Evolutionary conservation across 2,329 filamentous ascomycete genomes (phyloP).

Genomic region (Endocalyx cinctus): DNA sequence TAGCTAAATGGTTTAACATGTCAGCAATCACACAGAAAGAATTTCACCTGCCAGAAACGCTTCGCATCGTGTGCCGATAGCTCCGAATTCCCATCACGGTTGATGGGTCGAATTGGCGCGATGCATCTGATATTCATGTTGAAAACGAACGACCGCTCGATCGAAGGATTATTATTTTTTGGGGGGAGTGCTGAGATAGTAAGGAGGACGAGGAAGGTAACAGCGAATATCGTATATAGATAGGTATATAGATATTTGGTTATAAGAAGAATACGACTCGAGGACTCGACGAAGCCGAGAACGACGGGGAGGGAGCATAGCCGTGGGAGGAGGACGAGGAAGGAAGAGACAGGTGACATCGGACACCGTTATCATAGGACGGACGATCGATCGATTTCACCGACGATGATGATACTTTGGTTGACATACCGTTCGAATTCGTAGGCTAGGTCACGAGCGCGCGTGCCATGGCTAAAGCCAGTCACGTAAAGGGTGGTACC

Average conservation of each 20-base stretch:
- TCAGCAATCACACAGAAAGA: constrained; percentile 36
- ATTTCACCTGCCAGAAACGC: constrained; percentile 24
- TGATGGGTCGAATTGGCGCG: constrained; percentile 30
- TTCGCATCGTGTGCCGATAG: constrained; percentile 25
- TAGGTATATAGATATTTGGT: constrained; percentile 1
- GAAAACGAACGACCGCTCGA: constrained; percentile 47
- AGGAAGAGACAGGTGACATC: constrained; percentile 33
- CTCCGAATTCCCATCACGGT: constrained; percentile 27
- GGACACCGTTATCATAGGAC: constrained; percentile 41
- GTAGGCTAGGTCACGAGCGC: constrained; percentile 98
- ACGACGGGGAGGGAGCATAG: constrained; percentile 28
- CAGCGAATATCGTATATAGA: constrained; percentile 16
- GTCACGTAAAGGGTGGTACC: constrained; percentile 96
- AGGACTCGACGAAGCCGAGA: constrained; percentile 32
- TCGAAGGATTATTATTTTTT: no score
- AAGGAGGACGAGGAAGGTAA: constrained; percentile 25
- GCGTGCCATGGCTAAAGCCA: constrained; percentile 97
- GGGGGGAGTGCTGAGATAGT: constrained; percentile 32
- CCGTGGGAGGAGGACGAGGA: constrained; percentile 28
- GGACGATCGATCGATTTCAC: constrained; percentile 40
- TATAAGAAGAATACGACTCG: constrained; percentile 33
- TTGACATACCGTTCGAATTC: constrained; percentile 99
- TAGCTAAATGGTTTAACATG: constrained; percentile 60
- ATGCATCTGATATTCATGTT: no score
- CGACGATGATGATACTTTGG: constrained; percentile 50